Evolutionary conservation across 1,284 basidiomycete genomes (phyloP).

Genomic region (Rhodotorula sp.): DNA sequence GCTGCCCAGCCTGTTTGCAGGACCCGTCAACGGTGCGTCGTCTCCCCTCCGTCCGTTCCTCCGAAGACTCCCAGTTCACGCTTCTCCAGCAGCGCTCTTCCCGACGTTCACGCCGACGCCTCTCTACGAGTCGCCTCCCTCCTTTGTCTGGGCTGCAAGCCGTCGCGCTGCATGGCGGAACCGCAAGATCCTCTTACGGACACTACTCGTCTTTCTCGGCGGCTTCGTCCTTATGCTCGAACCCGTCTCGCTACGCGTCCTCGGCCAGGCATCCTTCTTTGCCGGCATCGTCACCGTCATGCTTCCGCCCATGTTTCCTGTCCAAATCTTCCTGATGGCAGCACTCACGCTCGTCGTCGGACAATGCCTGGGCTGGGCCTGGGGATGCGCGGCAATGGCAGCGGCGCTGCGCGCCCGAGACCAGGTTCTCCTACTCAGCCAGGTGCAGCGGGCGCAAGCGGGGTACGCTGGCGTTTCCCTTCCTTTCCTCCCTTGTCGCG

Average conservation of each 20-base stretch:
- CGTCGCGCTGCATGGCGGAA: constrained; percentile 24
- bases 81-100: constrained; percentile 14
- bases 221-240: constrained; percentile 48
- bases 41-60: too few relatives aligned
- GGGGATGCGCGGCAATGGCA: constrained; percentile 71
- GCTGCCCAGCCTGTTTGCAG: not conserved
- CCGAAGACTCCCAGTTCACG: not conserved
- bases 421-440: constrained; percentile 57
- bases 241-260: constrained; percentile 38
- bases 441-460: constrained; percentile 57
- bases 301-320: constrained; percentile 48
- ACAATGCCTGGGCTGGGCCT: constrained; percentile 71
- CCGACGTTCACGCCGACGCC: constrained; percentile 7
- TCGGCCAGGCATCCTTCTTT: constrained; percentile 50
- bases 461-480: constrained; percentile 29
- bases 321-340: constrained; percentile 51
- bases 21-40: not conserved
- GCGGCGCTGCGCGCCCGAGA: constrained; percentile 63
- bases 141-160: constrained; percentile 3
- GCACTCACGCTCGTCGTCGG: constrained; percentile 61
- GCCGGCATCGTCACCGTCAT: constrained; percentile 44
- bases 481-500: too few relatives aligned
- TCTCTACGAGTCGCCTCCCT: not conserved
- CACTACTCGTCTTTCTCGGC: constrained; percentile 44
- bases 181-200: constrained; percentile 26